Evolutionary conservation across 78 protist genomes (phyloP).

Genomic region (Guillardia theta): DNA sequence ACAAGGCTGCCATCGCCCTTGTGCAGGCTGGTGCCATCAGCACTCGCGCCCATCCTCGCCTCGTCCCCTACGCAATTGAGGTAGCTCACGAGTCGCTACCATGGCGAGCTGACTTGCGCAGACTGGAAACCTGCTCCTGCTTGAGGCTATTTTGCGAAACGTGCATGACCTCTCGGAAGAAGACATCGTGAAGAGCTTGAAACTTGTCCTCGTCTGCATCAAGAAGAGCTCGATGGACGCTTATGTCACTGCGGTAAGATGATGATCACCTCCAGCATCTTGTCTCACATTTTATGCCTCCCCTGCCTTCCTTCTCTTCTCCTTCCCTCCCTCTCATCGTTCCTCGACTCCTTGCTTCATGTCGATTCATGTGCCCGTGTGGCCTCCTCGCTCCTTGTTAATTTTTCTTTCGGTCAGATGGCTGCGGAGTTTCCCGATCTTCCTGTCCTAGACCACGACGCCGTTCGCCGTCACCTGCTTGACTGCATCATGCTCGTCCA

Average conservation of each 20-base stretch:
- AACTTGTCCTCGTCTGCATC: background rate
- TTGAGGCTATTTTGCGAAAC: background rate
- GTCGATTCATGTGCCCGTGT: too few relatives aligned
- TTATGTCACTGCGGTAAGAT: background rate
- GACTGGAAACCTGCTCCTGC: background rate
- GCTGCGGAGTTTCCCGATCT: background rate
- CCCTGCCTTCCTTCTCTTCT: too few relatives aligned
- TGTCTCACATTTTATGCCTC: too few relatives aligned
- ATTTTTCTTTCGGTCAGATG: too few relatives aligned
- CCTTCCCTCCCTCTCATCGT: too few relatives aligned
- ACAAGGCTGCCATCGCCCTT: background rate
- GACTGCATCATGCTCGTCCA: background rate
- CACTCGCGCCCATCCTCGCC: background rate
- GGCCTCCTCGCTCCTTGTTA: too few relatives aligned
- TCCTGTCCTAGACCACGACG: constrained; percentile 11
- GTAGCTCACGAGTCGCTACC: too few relatives aligned
- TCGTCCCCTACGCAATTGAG: background rate
- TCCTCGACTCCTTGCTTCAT: too few relatives aligned
- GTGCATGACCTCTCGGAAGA: background rate
- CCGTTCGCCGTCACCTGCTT: background rate
- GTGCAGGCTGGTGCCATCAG: background rate
- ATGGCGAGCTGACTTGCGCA: too few relatives aligned
- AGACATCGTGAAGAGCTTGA: background rate
- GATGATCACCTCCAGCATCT: too few relatives aligned
- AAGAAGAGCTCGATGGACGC: background rate